Conservation (phyloP, 352 stramenopile genomes). For the Phytophthora agathidicida region DNA sequence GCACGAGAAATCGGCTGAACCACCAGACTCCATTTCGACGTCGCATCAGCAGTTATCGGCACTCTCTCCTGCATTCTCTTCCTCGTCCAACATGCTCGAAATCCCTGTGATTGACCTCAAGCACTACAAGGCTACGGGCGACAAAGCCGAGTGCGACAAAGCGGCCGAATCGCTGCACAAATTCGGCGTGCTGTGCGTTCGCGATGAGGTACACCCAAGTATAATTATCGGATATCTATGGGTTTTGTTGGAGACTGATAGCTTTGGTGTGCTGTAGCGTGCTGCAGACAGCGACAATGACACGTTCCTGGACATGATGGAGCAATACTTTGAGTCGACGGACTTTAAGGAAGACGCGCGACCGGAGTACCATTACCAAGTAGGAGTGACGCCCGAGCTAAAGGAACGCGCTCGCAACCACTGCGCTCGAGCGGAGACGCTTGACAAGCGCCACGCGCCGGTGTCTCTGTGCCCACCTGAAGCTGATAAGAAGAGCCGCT, state of each 20-base stretch:
- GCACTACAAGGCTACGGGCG: constrained; percentile 74
- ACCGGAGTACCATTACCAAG: constrained; percentile 89
- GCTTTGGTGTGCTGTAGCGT: constrained; percentile 37
- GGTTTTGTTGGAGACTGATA: constrained; percentile 5
- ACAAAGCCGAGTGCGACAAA: constrained; percentile 74
- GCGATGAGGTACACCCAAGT: constrained; percentile 69
- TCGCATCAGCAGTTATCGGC: neutral
- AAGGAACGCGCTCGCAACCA: constrained; percentile 90
- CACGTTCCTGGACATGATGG: constrained; percentile 94
- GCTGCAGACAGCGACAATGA: constrained; percentile 77
- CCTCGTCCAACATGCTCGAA: constrained; percentile 53
- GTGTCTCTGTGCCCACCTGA: constrained; percentile 89
- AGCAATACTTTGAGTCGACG: constrained; percentile 90
- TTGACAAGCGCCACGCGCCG: constrained; percentile 68
- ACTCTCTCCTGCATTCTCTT: neutral
- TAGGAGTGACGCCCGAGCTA: constrained; percentile 88
- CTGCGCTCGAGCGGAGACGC: constrained; percentile 59
- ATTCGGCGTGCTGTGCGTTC: constrained; percentile 86
- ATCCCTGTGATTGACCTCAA: constrained; percentile 86
- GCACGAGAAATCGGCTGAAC: constrained; percentile 6
- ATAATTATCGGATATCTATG: no score
- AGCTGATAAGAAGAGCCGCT: constrained; percentile 94
- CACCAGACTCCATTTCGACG: constrained; percentile 5
- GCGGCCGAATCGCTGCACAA: constrained; percentile 85
- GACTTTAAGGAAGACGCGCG: constrained; percentile 90